These are phyloP conservation scores for Skeletonema marinoi DNA, from an alignment of 108 stramenopile genomes.

Conservation along the genomic window DNA sequence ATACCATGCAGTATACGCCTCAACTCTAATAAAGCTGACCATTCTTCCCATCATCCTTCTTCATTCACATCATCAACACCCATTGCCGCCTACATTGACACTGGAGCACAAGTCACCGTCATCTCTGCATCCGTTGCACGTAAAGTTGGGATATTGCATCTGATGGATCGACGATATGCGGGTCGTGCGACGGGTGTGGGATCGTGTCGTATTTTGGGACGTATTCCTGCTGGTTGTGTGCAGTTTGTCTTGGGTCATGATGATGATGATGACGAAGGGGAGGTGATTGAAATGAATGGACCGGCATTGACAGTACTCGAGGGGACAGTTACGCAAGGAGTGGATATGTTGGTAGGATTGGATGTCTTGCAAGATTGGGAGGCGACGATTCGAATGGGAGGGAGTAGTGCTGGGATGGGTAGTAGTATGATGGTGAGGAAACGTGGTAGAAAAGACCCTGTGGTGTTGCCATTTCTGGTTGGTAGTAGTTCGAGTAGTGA, in stretches of 20 bases:
- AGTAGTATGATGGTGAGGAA: not conserved
- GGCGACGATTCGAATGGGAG: slow-evolving; percentile 44
- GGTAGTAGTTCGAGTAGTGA: not conserved
- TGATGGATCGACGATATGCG: slow-evolving; percentile 68
- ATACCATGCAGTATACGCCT: not conserved
- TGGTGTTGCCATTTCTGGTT: not conserved
- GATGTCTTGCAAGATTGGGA: slow-evolving; percentile 57
- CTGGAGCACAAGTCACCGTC: slow-evolving; percentile 70
- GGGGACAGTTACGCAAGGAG: slow-evolving; percentile 48
- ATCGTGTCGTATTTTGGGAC: slow-evolving; percentile 57
- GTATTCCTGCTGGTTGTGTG: slow-evolving; percentile 57
- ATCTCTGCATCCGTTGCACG: slow-evolving; percentile 50
- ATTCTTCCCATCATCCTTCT: not conserved
- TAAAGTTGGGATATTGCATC: slow-evolving; percentile 51
- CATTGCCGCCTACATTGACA: slow-evolving; percentile 62
- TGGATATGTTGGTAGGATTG: slow-evolving; percentile 52
- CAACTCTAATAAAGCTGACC: not conserved
- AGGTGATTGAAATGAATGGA: slow-evolving; percentile 36
- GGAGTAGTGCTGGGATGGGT: not conserved
- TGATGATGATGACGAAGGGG: not conserved
- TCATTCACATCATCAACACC: slow-evolving; percentile 18
- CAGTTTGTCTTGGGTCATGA: slow-evolving; percentile 39
- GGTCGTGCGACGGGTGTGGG: slow-evolving; percentile 71
- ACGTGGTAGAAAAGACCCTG: not conserved
- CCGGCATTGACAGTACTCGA: slow-evolving; percentile 63